Conservation (phyloP, 2,329 filamentous ascomycete genomes). For the Colletotrichum horii region DNA sequence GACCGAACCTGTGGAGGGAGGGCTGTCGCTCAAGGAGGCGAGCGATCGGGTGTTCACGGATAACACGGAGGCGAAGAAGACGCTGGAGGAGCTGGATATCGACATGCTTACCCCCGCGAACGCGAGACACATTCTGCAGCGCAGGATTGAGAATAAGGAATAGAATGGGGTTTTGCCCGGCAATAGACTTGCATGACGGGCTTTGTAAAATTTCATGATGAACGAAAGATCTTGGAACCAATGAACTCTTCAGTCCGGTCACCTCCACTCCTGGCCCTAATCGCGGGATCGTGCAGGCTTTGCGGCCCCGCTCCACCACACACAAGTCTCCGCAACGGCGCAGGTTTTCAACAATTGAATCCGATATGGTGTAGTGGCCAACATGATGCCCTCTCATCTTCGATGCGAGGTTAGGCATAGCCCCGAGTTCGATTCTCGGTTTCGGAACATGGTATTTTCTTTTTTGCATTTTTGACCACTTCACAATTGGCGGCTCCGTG, state of each 20-base stretch:
- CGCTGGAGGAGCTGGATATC: conserved; percentile 67
- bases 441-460: background rate
- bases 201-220: background rate
- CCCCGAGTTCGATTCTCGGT: conserved; percentile 10
- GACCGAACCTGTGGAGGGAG: conserved; percentile 34
- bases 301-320: background rate
- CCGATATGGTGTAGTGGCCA: conserved; percentile 11
- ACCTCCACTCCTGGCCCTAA: background rate
- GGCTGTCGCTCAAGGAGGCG: conserved; percentile 55
- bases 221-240: background rate
- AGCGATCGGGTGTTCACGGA: conserved; percentile 62
- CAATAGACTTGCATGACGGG: background rate
- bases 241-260: background rate
- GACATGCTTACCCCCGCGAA: conserved; percentile 66
- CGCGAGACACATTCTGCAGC: conserved; percentile 69
- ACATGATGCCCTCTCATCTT: conserved; percentile 1
- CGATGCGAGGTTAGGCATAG: background rate
- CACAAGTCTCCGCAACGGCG: background rate
- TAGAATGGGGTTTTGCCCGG: conserved; percentile 19
- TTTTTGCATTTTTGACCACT: background rate
- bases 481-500: too few relatives aligned
- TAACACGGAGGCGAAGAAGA: conserved; percentile 62
- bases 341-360: background rate
- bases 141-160: conserved; percentile 68
- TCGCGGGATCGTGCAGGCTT: background rate